These are phyloP conservation scores for Phytophthora ohioensis DNA, from an alignment of 352 stramenopile species.

Conservation along the genomic window DNA sequence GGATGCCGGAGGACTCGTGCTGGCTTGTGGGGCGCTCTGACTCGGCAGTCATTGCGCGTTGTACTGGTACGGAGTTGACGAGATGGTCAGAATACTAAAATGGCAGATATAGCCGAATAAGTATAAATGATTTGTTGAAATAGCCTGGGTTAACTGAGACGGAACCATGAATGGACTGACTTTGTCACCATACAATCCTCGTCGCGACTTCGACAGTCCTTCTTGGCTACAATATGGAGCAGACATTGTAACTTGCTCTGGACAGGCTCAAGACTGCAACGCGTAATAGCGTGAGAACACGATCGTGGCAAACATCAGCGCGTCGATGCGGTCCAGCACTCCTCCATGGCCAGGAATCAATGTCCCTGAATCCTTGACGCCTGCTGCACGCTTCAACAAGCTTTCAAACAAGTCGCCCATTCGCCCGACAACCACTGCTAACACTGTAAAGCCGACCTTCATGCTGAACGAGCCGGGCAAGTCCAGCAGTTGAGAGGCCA, in stretches of 20 bases:
- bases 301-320: slow-evolving; percentile 90
- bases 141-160: too few species aligned
- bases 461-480: slow-evolving; percentile 79
- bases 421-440: slow-evolving; percentile 93
- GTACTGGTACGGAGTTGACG: not conserved
- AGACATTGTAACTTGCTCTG: not conserved
- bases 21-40: slow-evolving; percentile 1
- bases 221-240: too few species aligned
- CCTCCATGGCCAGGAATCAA: slow-evolving; percentile 95
- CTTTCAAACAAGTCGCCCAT: slow-evolving; percentile 96
- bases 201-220: too few species aligned
- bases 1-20: slow-evolving; percentile 14
- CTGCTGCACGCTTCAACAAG: slow-evolving; percentile 95
- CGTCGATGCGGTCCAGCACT: slow-evolving; percentile 95
- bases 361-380: slow-evolving; percentile 94
- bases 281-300: slow-evolving; percentile 66
- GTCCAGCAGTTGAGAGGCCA: slow-evolving; percentile 67
- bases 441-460: slow-evolving; percentile 82
- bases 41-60: not conserved
- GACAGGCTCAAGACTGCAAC: slow-evolving; percentile 28
- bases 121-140: too few species aligned
- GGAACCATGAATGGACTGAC: too few species aligned
- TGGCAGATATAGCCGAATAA: too few species aligned
- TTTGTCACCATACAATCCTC: too few species aligned
- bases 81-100: too few species aligned